A percentile compares a stretch with the other conserved stretches of the same genome.
phyloP scores from a whole-genome alignment of 306 rosid species.

The Cucumis melo region DNA sequence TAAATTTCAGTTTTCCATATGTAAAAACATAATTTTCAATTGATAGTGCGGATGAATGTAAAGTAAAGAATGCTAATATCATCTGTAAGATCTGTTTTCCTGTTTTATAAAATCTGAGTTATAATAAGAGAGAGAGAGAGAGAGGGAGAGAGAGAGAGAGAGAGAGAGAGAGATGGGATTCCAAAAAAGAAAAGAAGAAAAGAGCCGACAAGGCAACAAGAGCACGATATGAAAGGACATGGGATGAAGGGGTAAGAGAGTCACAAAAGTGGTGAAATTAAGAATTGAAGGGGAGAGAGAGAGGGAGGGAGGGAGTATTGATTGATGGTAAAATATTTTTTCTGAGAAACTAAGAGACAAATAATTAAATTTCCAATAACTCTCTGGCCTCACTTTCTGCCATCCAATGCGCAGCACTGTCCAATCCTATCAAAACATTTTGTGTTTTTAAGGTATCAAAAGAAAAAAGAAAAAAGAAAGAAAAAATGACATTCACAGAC shows the following conservation, averaged over 20 bases:
- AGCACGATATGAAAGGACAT: constrained; percentile 2
- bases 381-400: neutral
- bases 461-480: too few species aligned
- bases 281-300: neutral
- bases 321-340: neutral
- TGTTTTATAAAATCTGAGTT: neutral
- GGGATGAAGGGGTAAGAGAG: neutral
- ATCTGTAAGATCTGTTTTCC: neutral
- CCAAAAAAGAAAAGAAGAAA: neutral
- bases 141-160: neutral
- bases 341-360: neutral
- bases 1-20: neutral
- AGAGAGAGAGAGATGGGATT: too few species aligned
- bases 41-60: neutral
- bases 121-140: neutral
- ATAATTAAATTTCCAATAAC: neutral
- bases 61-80: neutral
- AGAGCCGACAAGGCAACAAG: neutral
- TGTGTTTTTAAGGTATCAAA: constrained; percentile 11
- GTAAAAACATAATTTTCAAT: neutral
- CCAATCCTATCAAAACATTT: neutral
- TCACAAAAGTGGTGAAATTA: constrained; percentile 2
- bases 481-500: neutral
- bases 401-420: constrained; percentile 2
- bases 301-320: neutral